Evolutionary conservation across 495 filamentous ascomycete species (phyloP), one percentile per base, ranked within the genome.

Genomic region (Neurospora tetraspora): DNA sequence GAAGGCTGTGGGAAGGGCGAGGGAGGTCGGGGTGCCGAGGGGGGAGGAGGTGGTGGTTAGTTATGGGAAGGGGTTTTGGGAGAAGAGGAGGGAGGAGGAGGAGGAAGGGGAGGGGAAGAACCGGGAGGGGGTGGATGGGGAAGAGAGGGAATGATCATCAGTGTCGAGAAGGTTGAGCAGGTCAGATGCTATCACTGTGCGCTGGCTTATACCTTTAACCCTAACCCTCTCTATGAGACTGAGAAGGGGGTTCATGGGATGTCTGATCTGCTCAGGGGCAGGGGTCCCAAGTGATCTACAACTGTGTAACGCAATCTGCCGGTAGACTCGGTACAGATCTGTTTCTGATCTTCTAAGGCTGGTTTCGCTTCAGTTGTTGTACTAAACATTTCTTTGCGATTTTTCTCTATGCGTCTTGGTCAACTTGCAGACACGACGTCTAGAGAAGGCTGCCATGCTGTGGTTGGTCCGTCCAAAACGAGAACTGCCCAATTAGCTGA

Each of bases 51-150:
- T 92, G 59, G 79, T 89, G 68, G 88, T 92, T 14, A 91, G 86
- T 80, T 92, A 92, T 83, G 90, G 90, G 47, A 90, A 89, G 78
- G 90, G 90, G 10, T 92, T 91, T 80, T 92, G 90, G 77, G 74
- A 71, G 72, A 68, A 36, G 68, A 71, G 77, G 74, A 72, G 53
- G 70, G 69, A 40, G 59, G 75, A 53, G 88, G 82, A 82, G 45
- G 84, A 73, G 47, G 39, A 61, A 34, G 34, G 34, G 34, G 34
- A 34, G 34, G 34, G 34, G 39, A 72, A 39, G 42, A 37, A 37
- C 36, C 6, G 42, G 18, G 18, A 14, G 39, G 11, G 11, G 4
- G 11, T 5, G 39, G 39, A 12, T 11, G 39, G 31, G 31, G 0
- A 34, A 34, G 31, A 34, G 31, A 34, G 31, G 31, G 31, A 34